Conservation (phyloP, 768 basidiomycete genomes). For the Tubosaeta sp. region DNA sequence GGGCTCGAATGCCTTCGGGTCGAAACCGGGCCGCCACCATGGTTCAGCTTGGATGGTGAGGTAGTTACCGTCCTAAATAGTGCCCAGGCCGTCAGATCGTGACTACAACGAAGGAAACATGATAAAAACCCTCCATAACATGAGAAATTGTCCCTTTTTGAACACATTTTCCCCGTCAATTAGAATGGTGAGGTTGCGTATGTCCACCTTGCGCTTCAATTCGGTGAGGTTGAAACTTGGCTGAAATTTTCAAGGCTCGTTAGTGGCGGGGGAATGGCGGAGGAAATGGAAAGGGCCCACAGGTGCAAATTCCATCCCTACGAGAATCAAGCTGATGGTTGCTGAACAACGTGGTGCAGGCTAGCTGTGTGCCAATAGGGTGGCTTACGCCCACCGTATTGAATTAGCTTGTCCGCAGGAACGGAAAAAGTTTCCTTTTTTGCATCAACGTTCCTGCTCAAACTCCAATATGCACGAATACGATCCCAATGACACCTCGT, state of each 20-base stretch:
- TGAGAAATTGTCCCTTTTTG: constrained; percentile 19
- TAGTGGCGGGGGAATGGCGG: neutral
- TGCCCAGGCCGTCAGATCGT: neutral
- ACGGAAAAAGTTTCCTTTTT: too few species aligned
- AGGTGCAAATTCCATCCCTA: constrained; percentile 25
- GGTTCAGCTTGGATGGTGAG: constrained; percentile 30
- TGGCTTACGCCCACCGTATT: too few species aligned
- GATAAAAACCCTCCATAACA: constrained; percentile 20
- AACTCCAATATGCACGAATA: too few species aligned
- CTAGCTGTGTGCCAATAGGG: too few species aligned
- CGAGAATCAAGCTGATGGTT: neutral
- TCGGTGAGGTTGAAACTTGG: constrained; percentile 15
- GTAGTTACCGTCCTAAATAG: constrained; percentile 24
- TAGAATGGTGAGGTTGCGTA: constrained; percentile 20
- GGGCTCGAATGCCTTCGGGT: neutral
- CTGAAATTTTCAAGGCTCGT: constrained; percentile 7
- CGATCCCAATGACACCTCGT: neutral
- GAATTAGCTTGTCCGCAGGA: too few species aligned
- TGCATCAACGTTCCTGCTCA: too few species aligned
- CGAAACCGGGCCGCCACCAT: constrained; percentile 17
- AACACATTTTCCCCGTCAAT: constrained; percentile 6
- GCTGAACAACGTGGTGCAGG: neutral
- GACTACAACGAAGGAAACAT: neutral
- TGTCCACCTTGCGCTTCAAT: constrained; percentile 24
- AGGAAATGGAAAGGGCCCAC: constrained; percentile 24